These are phyloP conservation scores for Phytophthora crassamura DNA, from an alignment of 352 stramenopile genomes.

Conservation along the genomic window DNA sequence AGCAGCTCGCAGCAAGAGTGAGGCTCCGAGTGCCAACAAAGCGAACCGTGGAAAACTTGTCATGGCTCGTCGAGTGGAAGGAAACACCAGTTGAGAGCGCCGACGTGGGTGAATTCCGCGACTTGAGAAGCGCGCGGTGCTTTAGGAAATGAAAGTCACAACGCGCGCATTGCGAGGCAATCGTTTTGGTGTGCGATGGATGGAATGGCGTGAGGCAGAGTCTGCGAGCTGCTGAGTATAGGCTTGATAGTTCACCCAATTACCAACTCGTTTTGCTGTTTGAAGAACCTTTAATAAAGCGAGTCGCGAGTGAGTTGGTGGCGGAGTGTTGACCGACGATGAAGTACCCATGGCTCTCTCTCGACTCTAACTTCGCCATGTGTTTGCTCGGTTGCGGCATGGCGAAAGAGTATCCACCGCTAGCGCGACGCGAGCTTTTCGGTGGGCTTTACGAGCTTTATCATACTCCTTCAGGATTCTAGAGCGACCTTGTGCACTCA, in stretches of 20 bases:
- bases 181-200: no score
- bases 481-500: background rate
- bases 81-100: no score
- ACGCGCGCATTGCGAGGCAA: no score
- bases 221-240: no score
- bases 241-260: no score
- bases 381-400: slow-evolving; percentile 2
- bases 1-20: background rate
- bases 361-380: slow-evolving; percentile 9
- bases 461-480: no score
- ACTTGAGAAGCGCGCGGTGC: background rate
- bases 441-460: no score
- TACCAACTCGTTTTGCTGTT: no score
- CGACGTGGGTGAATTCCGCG: background rate
- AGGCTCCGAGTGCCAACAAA: slow-evolving; percentile 1
- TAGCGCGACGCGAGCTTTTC: background rate
- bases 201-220: no score
- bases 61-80: background rate
- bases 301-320: background rate
- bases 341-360: slow-evolving; percentile 6
- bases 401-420: background rate
- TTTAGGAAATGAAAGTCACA: slow-evolving; percentile 3
- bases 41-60: background rate
- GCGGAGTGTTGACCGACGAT: slow-evolving; percentile 3
- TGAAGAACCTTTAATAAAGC: no score